These are phyloP conservation scores for Besnoitia besnoiti DNA, from an alignment of 169 alveolate species.

Conservation along the genomic window DNA sequence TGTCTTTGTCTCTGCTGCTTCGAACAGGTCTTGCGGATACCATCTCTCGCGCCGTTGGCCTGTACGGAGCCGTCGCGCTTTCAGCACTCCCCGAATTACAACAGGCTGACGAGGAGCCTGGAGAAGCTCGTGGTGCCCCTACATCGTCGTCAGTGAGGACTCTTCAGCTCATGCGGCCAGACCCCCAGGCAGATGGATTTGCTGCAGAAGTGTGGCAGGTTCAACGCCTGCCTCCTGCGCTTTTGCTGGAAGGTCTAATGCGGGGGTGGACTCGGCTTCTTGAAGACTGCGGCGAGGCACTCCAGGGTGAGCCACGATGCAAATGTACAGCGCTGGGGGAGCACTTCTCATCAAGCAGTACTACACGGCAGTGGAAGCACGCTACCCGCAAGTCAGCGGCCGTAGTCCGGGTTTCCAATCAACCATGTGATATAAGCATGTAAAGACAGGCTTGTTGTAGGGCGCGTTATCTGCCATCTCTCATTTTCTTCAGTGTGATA, in stretches of 20 bases:
- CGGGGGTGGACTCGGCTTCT: constrained; percentile 31
- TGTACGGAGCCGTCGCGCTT: neutral
- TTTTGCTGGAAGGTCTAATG: neutral
- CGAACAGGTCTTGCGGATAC: constrained; percentile 23
- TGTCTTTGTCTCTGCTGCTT: no score
- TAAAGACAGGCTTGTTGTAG: no score
- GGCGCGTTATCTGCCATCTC: no score
- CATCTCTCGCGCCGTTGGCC: constrained; percentile 11
- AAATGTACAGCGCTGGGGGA: no score
- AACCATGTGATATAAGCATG: no score
- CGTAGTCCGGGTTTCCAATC: no score
- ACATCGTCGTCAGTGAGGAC: neutral
- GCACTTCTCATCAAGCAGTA: no score
- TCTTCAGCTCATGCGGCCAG: neutral
- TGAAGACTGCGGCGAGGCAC: neutral
- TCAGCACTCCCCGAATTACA: neutral
- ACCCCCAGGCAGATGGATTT: neutral
- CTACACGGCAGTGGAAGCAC: no score
- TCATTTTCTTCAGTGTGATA: no score
- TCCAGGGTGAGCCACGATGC: neutral
- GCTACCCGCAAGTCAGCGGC: no score
- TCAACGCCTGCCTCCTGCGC: constrained; percentile 36
- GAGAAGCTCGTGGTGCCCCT: neutral
- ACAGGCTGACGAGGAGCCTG: neutral
- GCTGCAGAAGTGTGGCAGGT: neutral